Evolutionary conservation across 495 filamentous ascomycete genomes (phyloP).

Genomic region (Chaetomium cochliodes): DNA sequence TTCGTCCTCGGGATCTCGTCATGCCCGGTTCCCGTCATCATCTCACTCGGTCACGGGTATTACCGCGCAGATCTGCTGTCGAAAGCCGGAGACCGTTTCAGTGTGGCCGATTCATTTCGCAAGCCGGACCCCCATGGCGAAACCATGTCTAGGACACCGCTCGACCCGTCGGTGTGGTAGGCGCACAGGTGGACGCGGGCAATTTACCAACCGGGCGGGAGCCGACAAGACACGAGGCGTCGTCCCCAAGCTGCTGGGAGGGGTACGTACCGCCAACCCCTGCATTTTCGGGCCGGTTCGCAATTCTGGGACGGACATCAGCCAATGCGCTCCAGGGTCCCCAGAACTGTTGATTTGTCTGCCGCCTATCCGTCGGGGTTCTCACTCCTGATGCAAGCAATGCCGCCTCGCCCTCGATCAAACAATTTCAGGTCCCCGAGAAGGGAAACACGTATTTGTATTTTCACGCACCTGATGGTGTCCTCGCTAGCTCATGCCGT

Average conservation of each 20-base stretch:
- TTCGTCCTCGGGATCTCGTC: not conserved
- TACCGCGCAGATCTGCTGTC: conserved; percentile 11
- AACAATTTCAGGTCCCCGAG: not conserved
- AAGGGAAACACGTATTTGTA: not conserved
- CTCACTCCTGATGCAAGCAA: not conserved
- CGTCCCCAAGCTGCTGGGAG: conserved; percentile 21
- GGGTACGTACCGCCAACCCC: conserved; percentile 23
- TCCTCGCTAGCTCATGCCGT: not conserved
- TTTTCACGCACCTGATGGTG: not conserved
- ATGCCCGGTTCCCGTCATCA: too few species aligned
- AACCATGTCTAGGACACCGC: not conserved
- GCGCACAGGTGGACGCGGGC: conserved; percentile 21
- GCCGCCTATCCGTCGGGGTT: conserved; percentile 4
- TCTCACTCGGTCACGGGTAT: conserved; percentile 1
- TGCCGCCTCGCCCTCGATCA: not conserved
- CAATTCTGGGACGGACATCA: conserved; percentile 11
- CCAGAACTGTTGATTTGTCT: not conserved
- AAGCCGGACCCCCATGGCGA: conserved; percentile 8
- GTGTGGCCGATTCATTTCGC: conserved; percentile 6
- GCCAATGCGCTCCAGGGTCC: conserved; percentile 4
- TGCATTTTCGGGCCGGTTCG: conserved; percentile 29
- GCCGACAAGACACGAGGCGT: conserved; percentile 25
- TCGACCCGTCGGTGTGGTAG: conserved; percentile 21
- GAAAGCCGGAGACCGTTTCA: not conserved
- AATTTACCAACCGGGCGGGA: conserved; percentile 33